Evolutionary conservation across 192 early-diverging fungal genomes (phyloP).

Genomic region (Coemansia sp.): DNA sequence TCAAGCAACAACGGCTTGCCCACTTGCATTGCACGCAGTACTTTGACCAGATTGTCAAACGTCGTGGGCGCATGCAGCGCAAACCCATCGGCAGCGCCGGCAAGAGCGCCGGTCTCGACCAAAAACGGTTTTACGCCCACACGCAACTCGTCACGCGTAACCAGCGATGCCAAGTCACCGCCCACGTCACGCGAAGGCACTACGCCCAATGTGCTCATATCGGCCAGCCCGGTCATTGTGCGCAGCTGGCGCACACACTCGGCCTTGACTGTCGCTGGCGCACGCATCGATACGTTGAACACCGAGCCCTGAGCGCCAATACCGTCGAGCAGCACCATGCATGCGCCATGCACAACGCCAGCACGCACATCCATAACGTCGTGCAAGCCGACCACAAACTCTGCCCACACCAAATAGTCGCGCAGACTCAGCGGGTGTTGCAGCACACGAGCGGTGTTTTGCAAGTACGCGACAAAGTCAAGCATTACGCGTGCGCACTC

Average conservation of each 20-base stretch:
- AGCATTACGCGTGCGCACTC: slow-evolving; percentile 65
- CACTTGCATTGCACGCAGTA: slow-evolving; percentile 88
- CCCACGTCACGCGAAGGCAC: slow-evolving; percentile 15
- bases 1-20: slow-evolving; percentile 91
- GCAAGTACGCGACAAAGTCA: slow-evolving; percentile 81
- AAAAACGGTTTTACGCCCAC: slow-evolving; percentile 84
- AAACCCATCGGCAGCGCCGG: slow-evolving; percentile 62
- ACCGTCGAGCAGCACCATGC: slow-evolving; percentile 87
- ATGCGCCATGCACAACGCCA: slow-evolving; percentile 84
- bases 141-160: slow-evolving; percentile 7
- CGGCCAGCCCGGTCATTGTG: slow-evolving; percentile 31
- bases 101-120: slow-evolving; percentile 62
- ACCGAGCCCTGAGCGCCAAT: slow-evolving; percentile 76
- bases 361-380: slow-evolving; percentile 48
- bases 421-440: slow-evolving; percentile 70
- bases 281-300: slow-evolving; percentile 10
- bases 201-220: slow-evolving; percentile 25
- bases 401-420: slow-evolving; percentile 92
- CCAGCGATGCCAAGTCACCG: slow-evolving; percentile 1
- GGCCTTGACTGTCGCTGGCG: slow-evolving; percentile 29
- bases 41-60: slow-evolving; percentile 76
- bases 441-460: slow-evolving; percentile 13
- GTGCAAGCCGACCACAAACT: slow-evolving; percentile 69
- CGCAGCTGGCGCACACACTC: slow-evolving; percentile 53
- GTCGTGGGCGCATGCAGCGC: slow-evolving; percentile 90